Evolutionary conservation across 2,329 filamentous ascomycete species (phyloP).

Genomic region (Alternaria angustiovoidea): DNA sequence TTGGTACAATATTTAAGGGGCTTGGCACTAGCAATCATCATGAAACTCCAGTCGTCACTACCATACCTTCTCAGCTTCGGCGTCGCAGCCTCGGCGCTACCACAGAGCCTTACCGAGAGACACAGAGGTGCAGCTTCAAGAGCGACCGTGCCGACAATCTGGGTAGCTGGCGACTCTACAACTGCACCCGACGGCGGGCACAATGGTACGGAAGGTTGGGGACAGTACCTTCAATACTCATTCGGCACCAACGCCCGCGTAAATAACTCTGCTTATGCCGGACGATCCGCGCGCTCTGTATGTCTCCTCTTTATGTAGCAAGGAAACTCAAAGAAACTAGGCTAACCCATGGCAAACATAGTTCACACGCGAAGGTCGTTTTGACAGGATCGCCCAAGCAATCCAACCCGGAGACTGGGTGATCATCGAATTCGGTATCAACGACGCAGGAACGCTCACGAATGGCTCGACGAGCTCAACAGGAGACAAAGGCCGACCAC

Average conservation of each 20-base stretch:
- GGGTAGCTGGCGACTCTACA: constrained; percentile 66
- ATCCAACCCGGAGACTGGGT: constrained; percentile 68
- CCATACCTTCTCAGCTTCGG: background rate
- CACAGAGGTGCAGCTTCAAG: background rate
- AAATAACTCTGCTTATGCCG: constrained; percentile 69
- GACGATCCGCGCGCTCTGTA: constrained; percentile 67
- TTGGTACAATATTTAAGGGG: background rate
- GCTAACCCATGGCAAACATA: fast-evolving
- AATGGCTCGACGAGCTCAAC: constrained; percentile 61
- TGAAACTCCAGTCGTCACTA: background rate
- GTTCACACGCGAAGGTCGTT: constrained; percentile 70
- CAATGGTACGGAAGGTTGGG: constrained; percentile 61
- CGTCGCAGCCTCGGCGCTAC: background rate
- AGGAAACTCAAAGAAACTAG: too few species aligned
- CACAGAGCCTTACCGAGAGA: background rate
- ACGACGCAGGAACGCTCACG: constrained; percentile 56
- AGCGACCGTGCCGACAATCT: background rate
- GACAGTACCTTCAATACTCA: constrained; percentile 64
- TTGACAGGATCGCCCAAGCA: constrained; percentile 61
- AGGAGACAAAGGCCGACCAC: constrained; percentile 66
- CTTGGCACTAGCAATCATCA: background rate
- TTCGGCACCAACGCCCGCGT: constrained; percentile 55
- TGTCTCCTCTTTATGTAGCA: background rate
- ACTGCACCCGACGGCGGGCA: constrained; percentile 60
- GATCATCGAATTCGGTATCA: constrained; percentile 74